Conservation (phyloP, 2,329 filamentous ascomycete species). For the Nemania abortiva region DNA sequence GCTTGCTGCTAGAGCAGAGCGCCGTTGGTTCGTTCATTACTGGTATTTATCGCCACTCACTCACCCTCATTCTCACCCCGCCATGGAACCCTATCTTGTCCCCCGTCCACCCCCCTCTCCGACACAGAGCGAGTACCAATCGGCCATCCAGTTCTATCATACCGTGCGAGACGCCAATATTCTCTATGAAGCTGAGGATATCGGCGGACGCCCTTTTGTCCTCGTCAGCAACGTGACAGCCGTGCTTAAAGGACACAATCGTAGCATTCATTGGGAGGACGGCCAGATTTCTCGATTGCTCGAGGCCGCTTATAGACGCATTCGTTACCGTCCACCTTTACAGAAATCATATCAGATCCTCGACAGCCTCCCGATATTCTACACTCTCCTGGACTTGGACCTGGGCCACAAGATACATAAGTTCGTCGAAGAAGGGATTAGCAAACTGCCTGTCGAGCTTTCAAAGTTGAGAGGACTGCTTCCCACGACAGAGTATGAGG, state of each 20-base stretch:
- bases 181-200: slow-evolving; percentile 23
- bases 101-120: slow-evolving; percentile 5
- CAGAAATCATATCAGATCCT: slow-evolving; percentile 23
- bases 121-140: slow-evolving; percentile 27
- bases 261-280: slow-evolving; percentile 3
- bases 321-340: slow-evolving; percentile 3
- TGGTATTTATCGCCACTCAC: background rate
- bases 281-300: slow-evolving; percentile 28
- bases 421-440: slow-evolving; percentile 25
- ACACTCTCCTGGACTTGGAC: slow-evolving; percentile 29
- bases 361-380: slow-evolving; percentile 30
- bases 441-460: slow-evolving; percentile 24
- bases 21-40: background rate
- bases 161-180: slow-evolving; percentile 24
- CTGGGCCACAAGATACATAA: slow-evolving; percentile 27
- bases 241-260: slow-evolving; percentile 1
- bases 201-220: slow-evolving; percentile 27
- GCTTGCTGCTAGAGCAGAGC: background rate
- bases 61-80: slow-evolving; percentile 6
- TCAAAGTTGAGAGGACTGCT: slow-evolving; percentile 10
- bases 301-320: slow-evolving; percentile 23
- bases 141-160: slow-evolving; percentile 22
- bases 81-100: slow-evolving; percentile 11
- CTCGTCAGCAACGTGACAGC: slow-evolving; percentile 22
- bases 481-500: background rate